Conservation (phyloP, 805 yeast genomes). For the Barnettozyma siamensis region DNA sequence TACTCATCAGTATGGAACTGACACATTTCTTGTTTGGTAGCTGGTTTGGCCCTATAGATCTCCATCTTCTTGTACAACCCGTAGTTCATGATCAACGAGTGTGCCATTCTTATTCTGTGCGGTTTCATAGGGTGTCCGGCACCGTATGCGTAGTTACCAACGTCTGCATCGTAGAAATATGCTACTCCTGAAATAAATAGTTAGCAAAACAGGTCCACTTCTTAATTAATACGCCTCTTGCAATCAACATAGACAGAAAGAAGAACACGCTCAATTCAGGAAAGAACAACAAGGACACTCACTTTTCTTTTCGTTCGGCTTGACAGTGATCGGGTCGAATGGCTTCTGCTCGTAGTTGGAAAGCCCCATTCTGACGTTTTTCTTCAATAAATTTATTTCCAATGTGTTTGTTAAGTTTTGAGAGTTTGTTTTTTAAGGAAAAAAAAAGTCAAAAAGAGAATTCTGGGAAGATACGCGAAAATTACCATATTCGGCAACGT, state of each 20-base stretch:
- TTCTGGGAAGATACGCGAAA: neutral
- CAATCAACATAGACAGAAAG: too few relatives aligned
- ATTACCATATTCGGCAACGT: neutral
- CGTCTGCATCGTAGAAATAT: slow-evolving; percentile 82
- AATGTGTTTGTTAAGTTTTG: neutral
- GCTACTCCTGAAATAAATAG: slow-evolving; percentile 41
- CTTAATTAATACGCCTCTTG: too few relatives aligned
- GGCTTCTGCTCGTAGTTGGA: slow-evolving; percentile 39
- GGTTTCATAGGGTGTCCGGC: slow-evolving; percentile 99
- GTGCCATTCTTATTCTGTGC: slow-evolving; percentile 86
- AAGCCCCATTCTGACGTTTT: neutral
- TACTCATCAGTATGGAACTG: slow-evolving; percentile 90
- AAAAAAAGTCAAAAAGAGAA: neutral
- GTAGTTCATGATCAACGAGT: slow-evolving; percentile 80
- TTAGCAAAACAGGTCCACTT: slow-evolving; percentile 7
- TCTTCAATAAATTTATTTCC: too few relatives aligned
- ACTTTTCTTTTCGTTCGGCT: slow-evolving; percentile 47
- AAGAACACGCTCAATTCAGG: too few relatives aligned
- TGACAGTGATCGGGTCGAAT: slow-evolving; percentile 55
- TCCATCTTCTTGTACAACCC: slow-evolving; percentile 89
- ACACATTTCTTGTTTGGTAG: slow-evolving; percentile 71
- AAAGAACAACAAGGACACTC: slow-evolving; percentile 15
- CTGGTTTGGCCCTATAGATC: slow-evolving; percentile 74
- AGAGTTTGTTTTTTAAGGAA: neutral
- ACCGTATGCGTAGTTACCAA: slow-evolving; percentile 96